These are phyloP conservation scores for Cladosporium phlei DNA, from an alignment of 2,329 filamentous ascomycete species.

Conservation along the genomic window DNA sequence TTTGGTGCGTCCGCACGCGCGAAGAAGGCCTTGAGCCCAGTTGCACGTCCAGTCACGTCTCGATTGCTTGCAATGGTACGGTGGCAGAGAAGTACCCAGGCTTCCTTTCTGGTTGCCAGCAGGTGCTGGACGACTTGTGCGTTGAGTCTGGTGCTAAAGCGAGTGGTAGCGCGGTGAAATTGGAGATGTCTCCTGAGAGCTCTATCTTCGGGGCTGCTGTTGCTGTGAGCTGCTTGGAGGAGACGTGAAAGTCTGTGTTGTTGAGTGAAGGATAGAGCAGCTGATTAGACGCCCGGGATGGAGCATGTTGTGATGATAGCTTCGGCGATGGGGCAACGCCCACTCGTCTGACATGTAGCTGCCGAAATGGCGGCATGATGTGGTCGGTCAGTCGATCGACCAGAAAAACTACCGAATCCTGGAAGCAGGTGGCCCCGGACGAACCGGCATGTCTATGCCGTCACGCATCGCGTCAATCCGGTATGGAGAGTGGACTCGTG, in stretches of 20 bases:
- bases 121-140: conserved; percentile 56
- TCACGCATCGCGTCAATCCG: too few relatives aligned
- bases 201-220: conserved; percentile 72
- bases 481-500: too few relatives aligned
- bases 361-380: too few relatives aligned
- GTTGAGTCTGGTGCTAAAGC: conserved; percentile 37
- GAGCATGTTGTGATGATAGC: too few relatives aligned
- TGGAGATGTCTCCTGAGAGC: conserved; percentile 68
- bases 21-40: conserved; percentile 40
- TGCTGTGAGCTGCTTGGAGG: conserved; percentile 40
- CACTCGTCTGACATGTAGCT: too few relatives aligned
- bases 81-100: conserved; percentile 74
- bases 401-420: too few relatives aligned
- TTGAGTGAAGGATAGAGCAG: too few relatives aligned
- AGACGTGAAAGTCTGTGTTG: background rate
- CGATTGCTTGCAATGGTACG: conserved; percentile 71
- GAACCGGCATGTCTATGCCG: too few relatives aligned
- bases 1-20: conserved; percentile 51
- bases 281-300: too few relatives aligned
- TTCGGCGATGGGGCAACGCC: too few relatives aligned
- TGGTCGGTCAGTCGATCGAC: too few relatives aligned
- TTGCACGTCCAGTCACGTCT: conserved; percentile 33
- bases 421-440: too few relatives aligned
- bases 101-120: conserved; percentile 60
- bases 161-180: conserved; percentile 43